Percentiles rank a stretch among this genome's conserved stretches.
Evolutionary conservation across 2,329 filamentous ascomycete genomes (phyloP).

Genomic region (Didymella glomerata): DNA sequence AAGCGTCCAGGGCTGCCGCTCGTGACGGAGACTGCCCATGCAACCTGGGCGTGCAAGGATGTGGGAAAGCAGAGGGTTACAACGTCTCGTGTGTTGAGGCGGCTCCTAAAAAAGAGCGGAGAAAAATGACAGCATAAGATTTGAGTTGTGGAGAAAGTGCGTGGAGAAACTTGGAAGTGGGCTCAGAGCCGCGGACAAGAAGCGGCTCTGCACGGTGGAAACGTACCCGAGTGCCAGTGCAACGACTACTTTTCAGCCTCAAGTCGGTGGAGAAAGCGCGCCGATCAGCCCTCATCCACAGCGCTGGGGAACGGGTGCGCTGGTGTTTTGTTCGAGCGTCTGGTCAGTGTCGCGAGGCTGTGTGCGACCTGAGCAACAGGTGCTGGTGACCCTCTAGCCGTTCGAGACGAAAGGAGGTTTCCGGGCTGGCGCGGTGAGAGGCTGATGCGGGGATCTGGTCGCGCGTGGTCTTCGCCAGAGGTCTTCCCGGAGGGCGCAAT

Average conservation of each 20-base stretch:
- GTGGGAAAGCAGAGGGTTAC: conserved; percentile 25
- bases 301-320: conserved; percentile 5
- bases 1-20: conserved; percentile 26
- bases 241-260: conserved; percentile 49
- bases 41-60: conserved; percentile 26
- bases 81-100: conserved; percentile 18
- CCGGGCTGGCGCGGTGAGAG: conserved; percentile 23
- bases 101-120: conserved; percentile 20
- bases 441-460: conserved; percentile 23
- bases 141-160: conserved; percentile 25
- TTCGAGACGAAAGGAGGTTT: conserved; percentile 16
- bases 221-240: conserved; percentile 51
- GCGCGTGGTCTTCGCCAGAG: conserved; percentile 18
- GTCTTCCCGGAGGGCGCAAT: conserved; percentile 15
- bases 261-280: conserved; percentile 47
- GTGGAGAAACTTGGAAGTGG: conserved; percentile 26
- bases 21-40: conserved; percentile 25
- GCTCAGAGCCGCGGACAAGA: conserved; percentile 26
- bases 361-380: conserved; percentile 12
- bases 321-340: conserved; percentile 13
- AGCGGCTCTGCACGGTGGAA: conserved; percentile 48
- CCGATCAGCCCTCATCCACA: conserved; percentile 39
- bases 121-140: conserved; percentile 23
- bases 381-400: conserved; percentile 10
- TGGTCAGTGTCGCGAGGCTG: conserved; percentile 14